A percentile compares a stretch with the other conserved stretches of the same genome.
phyloP scores from a whole-genome alignment of 208 protist species.

The Acanthamoeba rhysodes region DNA sequence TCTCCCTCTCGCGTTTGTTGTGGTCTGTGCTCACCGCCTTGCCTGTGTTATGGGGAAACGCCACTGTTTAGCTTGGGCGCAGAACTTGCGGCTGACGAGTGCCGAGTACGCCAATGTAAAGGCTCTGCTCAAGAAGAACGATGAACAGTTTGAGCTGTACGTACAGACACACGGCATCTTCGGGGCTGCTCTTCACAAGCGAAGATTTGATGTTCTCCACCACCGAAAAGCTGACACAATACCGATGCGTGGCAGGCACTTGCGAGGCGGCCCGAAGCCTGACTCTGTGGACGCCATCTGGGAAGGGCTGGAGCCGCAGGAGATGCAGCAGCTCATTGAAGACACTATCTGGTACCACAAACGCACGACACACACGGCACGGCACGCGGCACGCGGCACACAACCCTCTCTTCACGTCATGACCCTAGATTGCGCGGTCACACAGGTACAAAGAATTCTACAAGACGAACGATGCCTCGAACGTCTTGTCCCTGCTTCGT shows the following conservation, averaged over 20 bases:
- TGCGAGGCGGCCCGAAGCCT: background rate
- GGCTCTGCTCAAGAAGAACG: constrained; percentile 24
- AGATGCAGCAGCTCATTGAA: background rate
- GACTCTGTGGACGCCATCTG: background rate
- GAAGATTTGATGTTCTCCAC: too few relatives aligned
- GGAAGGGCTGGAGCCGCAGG: background rate
- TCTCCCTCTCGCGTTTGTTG: background rate
- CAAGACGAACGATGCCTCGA: background rate
- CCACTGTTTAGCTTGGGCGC: background rate
- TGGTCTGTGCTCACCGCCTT: too few relatives aligned
- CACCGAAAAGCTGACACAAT: background rate
- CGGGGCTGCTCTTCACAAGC: background rate
- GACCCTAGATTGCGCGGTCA: background rate
- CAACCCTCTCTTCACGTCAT: background rate
- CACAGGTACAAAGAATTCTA: background rate
- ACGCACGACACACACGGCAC: background rate
- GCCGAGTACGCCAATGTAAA: background rate
- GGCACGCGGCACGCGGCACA: background rate
- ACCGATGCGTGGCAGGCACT: background rate
- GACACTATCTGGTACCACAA: background rate
- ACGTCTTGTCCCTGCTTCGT: background rate
- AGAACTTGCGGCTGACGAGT: background rate
- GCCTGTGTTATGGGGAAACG: background rate
- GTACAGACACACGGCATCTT: background rate
- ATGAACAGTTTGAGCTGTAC: constrained; percentile 16